Base-by-base conservation (phyloP, 805 yeast genomes). In the Yamadazyma ubonensis region DNA sequence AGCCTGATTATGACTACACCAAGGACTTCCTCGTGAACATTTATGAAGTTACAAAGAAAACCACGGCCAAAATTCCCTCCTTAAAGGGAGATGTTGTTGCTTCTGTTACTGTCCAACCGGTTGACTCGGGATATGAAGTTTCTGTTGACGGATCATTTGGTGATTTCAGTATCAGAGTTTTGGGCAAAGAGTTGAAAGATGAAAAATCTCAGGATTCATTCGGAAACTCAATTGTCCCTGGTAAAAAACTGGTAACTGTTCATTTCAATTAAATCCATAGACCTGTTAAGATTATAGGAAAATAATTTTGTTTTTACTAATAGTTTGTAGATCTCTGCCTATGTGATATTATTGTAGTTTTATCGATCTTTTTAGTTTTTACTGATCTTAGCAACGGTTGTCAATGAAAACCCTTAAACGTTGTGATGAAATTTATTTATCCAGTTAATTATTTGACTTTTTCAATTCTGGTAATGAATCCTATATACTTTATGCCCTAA, bases 11-110 rank as follows among this genome's bases (percentile, higher is more conserved):
- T 39, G 59, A 53, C 21, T 64, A 56, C 50, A 44, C 55, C 22
- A 48, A 57, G 12, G 55, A 53, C 11, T 55, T 60, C 37, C 44
- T 52, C 22, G 58, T 62, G 32, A 63, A 63, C 38, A 36, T 34
- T 20, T 48, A 41, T 15, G 42, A 37, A 29, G 37, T 47, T n/a
- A 33, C 39, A 1, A 38, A 44, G 11, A 41, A 30, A 9, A 45
- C 42, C 42, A 41, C 41, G 15, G 46, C 29, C 12, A 40, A 38
- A 12, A 23, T 23, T 5, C 26, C 26, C n/a, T 23, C 26, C 7
- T 10, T 12, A 10, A 12, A 23, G 9, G 26, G 26, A 10, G 3
- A 10, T 12, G n/a, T 23, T 10, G 26, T 23, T 23, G 26, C 26
- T 12, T 10, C 26, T 23, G 26, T 6, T 10, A 23, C 26, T 23